A percentile compares a stretch with the other conserved stretches of the same genome.
Conservation (phyloP, 768 basidiomycete species). For the Trichaptum fuscoviolaceum region DNA sequence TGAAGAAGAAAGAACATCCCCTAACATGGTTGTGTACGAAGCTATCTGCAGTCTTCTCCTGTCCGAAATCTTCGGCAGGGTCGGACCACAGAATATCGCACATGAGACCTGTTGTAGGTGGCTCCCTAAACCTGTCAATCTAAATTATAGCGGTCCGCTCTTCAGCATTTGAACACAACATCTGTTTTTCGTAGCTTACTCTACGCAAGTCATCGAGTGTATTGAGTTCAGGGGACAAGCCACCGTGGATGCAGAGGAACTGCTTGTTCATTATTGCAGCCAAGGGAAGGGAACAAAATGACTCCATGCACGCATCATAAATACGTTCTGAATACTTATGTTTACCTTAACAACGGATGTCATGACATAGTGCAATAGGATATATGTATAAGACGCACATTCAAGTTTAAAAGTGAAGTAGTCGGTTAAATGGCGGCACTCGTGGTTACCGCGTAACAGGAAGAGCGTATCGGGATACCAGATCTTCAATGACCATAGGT, state of each 20-base stretch:
- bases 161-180: conserved; percentile 4
- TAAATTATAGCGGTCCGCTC: conserved; percentile 25
- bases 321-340: conserved; percentile 98
- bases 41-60: conserved; percentile 84
- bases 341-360: conserved; percentile 56
- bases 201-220: conserved; percentile 91
- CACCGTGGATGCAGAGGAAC: conserved; percentile 97
- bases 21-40: conserved; percentile 96
- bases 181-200: conserved; percentile 39
- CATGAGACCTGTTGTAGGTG: conserved; percentile 96
- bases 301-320: conserved; percentile 98
- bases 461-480: conserved; percentile 98
- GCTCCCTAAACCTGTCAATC: conserved; percentile 98
- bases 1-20: conserved; percentile 95
- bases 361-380: conserved; percentile 8
- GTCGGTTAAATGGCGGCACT: conserved; percentile 97
- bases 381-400: conserved; percentile 48
- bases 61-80: conserved; percentile 95
- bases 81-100: conserved; percentile 99
- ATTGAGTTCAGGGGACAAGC: conserved; percentile 90
- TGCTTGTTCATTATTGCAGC: conserved; percentile 99
- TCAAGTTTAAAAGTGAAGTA: conserved; percentile 99
- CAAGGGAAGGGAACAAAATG: conserved; percentile 91
- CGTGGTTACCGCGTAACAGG: conserved; percentile 96
- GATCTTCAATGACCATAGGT: conserved; percentile 97